These are phyloP conservation scores for Carpinus viminea DNA, from an alignment of 306 rosid genomes.

Conservation along the genomic window DNA sequence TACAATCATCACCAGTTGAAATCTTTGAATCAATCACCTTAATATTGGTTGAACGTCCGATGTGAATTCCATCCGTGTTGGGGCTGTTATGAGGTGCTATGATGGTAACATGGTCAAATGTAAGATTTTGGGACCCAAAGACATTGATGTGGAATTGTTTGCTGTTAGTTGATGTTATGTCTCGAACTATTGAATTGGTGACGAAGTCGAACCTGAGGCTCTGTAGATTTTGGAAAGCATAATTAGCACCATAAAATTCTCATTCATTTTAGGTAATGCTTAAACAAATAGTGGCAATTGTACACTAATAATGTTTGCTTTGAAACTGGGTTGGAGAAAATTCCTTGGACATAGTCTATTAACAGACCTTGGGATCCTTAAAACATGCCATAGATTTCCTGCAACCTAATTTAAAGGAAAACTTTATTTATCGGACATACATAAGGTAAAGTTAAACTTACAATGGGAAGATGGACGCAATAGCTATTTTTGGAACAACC, in stretches of 20 bases:
- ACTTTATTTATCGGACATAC: too few species aligned
- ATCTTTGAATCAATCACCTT: conserved; percentile 28
- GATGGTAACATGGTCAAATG: conserved; percentile 30
- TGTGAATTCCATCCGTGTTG: conserved; percentile 56
- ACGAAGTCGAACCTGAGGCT: conserved; percentile 40
- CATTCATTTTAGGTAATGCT: background rate
- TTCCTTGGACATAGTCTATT: too few species aligned
- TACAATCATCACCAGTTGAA: conserved; percentile 52
- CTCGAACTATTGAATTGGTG: conserved; percentile 27
- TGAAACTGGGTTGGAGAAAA: too few species aligned
- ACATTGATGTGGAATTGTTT: conserved; percentile 48
- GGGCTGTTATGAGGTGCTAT: conserved; percentile 33
- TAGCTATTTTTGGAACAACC: conserved; percentile 26
- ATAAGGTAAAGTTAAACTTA: conserved; percentile 14
- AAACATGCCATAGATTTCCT: too few species aligned
- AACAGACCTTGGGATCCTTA: too few species aligned
- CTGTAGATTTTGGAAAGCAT: conserved; percentile 7
- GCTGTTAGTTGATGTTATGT: conserved; percentile 35
- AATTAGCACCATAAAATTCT: background rate
- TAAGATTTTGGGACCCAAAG: conserved; percentile 31
- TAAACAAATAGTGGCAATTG: too few species aligned
- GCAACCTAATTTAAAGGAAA: too few species aligned
- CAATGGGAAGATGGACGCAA: conserved; percentile 30
- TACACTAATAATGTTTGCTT: too few species aligned
- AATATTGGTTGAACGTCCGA: conserved; percentile 46